Evolutionary conservation across 2,329 filamentous ascomycete species (phyloP).

Genomic region (Leptosphaerulina australis): DNA sequence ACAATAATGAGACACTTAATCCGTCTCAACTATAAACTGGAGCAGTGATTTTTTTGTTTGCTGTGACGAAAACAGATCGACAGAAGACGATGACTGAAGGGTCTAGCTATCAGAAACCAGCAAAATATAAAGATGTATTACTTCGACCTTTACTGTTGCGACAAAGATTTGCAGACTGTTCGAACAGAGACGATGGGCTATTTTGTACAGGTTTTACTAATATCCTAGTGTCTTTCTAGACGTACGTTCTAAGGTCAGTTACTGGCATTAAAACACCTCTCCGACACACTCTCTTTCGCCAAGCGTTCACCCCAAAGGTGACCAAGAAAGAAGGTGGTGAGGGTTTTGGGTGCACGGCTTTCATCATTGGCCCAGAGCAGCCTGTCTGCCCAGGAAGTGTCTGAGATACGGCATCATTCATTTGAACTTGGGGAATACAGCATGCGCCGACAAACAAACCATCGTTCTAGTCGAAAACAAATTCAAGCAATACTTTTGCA

Average conservation of each 20-base stretch:
- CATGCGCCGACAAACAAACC: neutral
- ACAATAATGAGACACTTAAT: conserved; percentile 10
- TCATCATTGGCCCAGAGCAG: conserved; percentile 1
- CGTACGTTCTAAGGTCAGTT: neutral
- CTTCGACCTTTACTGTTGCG: neutral
- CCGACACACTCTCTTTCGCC: conserved; percentile 7
- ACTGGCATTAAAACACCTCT: conserved; percentile 12
- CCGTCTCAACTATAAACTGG: conserved; percentile 8
- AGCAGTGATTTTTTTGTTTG: neutral
- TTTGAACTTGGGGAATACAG: neutral
- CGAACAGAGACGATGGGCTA: neutral
- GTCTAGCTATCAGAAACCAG: no score
- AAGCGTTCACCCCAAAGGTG: neutral
- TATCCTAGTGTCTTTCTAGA: neutral
- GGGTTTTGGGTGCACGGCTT: conserved; percentile 3
- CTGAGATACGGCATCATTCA: neutral
- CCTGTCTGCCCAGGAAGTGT: neutral
- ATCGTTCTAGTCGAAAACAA: neutral
- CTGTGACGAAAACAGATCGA: no score
- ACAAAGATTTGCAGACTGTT: neutral
- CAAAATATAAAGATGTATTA: no score
- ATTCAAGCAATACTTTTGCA: neutral
- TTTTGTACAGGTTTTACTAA: no score
- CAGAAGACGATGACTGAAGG: no score
- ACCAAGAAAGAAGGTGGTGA: neutral